Evolutionary conservation across 2,329 filamentous ascomycete genomes (phyloP), one percentile per base, ranked within the genome.

Genomic region (Lizonia empirigonia): DNA sequence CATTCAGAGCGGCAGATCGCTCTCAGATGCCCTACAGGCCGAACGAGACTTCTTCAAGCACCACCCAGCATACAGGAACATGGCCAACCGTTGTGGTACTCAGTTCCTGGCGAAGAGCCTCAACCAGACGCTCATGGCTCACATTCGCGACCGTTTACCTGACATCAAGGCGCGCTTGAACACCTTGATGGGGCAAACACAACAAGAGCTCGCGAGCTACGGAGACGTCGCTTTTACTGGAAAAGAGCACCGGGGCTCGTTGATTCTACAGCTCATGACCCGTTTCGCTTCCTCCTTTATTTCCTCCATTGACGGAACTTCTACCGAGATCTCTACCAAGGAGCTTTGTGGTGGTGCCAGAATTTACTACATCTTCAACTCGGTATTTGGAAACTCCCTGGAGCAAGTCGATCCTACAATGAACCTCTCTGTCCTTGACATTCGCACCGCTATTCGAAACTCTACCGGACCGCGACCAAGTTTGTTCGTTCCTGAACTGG

Each of bases 301-400:
- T 69, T 93, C 94, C 5, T 97, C 94, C 10, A 99, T 99, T 57
- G 94, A 99, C 70, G 94, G 94, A 80, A 99, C 94, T 7, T 97
- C 93, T 5, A 96, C 92, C 12, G 93, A 99, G 71, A 99, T 99
- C 56, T 97, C 94, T 15, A 99, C 94, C 29, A 97, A 99, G 76
- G 94, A 97, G 76, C 85, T 97, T 9, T 96, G 92, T 66, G 92
- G 92, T 69, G 92, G 92, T 70, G 92, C 92, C 37, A 85, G 93
- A 53, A 97, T 97, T 68, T 97, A 97, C 78, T 97, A 97, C 77
- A 97, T 97, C 63, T 97, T 97, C 82, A 97, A 97, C 77, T 96
- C 92, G 5, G 93, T 97, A 34, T 99, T 97, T 74, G 94, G 94
- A 52, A 97, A 93, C 75, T 95, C 93, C 16, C 80, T 99, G 41